A percentile compares a stretch with the other conserved stretches of the same genome.
Conservation (phyloP, 2,329 filamentous ascomycete species). For the Trichoderma hamatum region DNA sequence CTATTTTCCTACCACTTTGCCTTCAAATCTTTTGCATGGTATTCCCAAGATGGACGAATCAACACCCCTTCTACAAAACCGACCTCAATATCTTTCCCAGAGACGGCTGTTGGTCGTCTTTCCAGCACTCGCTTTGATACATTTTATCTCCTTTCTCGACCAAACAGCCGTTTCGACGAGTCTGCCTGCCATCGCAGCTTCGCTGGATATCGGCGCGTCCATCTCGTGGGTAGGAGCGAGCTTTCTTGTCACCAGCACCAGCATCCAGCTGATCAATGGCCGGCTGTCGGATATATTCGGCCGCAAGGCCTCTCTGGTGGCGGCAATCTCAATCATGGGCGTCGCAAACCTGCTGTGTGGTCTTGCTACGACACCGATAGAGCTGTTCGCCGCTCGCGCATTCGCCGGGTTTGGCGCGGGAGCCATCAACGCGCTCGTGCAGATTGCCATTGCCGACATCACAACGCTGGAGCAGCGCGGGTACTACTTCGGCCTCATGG, state of each 20-base stretch:
- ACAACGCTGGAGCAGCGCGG: background rate
- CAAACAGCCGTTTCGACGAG: background rate
- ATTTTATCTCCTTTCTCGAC: background rate
- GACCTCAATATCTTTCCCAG: background rate
- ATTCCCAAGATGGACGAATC: background rate
- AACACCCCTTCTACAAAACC: background rate
- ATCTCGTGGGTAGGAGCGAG: background rate
- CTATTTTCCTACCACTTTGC: background rate
- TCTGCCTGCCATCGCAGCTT: background rate
- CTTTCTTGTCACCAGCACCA: constrained; percentile 1
- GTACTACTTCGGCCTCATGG: background rate
- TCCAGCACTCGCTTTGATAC: background rate
- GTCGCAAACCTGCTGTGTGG: background rate
- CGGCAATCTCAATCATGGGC: background rate
- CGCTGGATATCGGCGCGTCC: background rate
- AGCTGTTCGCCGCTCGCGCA: background rate
- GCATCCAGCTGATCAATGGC: constrained; percentile 2
- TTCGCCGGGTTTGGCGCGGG: background rate
- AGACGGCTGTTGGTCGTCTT: background rate
- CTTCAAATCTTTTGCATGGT: background rate
- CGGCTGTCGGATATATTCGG: background rate
- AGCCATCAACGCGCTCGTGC: background rate
- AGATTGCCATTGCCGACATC: background rate
- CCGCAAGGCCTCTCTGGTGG: background rate
- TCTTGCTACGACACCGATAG: background rate